Base-by-base conservation (phyloP, 352 stramenopile species). In the Pythium folliculosum region DNA sequence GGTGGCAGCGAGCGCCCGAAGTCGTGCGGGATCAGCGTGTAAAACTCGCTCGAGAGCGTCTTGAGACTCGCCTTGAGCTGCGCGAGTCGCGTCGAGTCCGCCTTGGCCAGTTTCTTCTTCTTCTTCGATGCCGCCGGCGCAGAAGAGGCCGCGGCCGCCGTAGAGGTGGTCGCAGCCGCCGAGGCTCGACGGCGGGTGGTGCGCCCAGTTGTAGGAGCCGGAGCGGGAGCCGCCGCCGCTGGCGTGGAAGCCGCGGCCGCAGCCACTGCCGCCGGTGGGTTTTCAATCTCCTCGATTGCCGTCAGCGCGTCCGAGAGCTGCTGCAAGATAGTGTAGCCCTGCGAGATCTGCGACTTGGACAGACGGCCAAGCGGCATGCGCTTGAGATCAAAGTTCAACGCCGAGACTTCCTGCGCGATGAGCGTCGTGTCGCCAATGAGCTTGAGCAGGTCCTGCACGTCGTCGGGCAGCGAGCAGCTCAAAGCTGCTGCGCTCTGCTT, bases 1-100 rank as follows among this genome's bases (percentile, higher is more conserved):
- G 80, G 80, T 0, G 84, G 81, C 54, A 88, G 40, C 7, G 69
- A 73, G 5, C 75, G 75, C 19, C 77, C 84, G 67, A 92, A 90
- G 21, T 88, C 75, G 48, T 92, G 81, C 47, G 84, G 84, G 35
- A 92, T 88, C 19, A 89, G 70, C 32, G 81, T 81, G 67, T 92
- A 92, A 59, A 92, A 90, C 35, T 87, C 80, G 43, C 77, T 89
- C 5, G 78, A 82, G 14, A 89, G 76, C 9, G 62, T 53, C 55
- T 89, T 89, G 5, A 92, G 57, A n/a, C 78, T 58, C 0, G 50
- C 43, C 23, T 73, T 77, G 21, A 74, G 63, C 32, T 61, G 40
- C 3, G 27, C 40, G 12, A 74, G 54, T 5, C 75, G 75, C 16
- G 48, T 57, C 16, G 38, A 13, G 8, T 60, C 64, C 8, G 64